These are phyloP conservation scores for Macadamia tetraphylla DNA, from an alignment of 164 flowering plant species.

Conservation along the genomic window DNA sequence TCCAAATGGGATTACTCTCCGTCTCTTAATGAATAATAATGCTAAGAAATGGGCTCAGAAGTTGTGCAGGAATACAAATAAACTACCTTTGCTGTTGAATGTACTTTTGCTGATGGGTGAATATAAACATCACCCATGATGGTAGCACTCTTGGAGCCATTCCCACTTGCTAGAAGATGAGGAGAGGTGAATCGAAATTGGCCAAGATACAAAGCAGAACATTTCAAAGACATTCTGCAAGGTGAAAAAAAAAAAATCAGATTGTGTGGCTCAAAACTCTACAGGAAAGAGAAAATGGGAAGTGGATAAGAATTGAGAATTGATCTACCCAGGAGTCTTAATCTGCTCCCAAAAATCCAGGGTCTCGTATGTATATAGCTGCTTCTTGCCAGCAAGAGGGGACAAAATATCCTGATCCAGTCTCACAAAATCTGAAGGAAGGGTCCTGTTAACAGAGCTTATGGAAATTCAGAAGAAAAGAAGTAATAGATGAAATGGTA, in stretches of 20 bases:
- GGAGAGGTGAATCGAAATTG: constrained; percentile 69
- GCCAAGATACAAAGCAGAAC: constrained; percentile 79
- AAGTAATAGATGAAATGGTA: too few relatives aligned
- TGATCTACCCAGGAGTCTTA: constrained; percentile 85
- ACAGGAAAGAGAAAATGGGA: constrained; percentile 4
- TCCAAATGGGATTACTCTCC: background rate
- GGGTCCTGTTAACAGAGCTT: constrained; percentile 39
- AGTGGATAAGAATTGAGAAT: background rate
- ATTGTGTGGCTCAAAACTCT: background rate
- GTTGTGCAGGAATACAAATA: background rate
- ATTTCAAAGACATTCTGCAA: constrained; percentile 88
- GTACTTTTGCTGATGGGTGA: constrained; percentile 98
- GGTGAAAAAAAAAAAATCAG: background rate
- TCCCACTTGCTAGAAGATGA: constrained; percentile 84
- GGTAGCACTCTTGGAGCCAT: constrained; percentile 68
- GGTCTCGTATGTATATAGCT: constrained; percentile 81
- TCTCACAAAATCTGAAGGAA: constrained; percentile 82
- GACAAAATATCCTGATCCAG: constrained; percentile 95
- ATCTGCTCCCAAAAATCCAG: constrained; percentile 98
- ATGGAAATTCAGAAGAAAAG: constrained; percentile 1
- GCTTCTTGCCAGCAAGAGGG: constrained; percentile 97
- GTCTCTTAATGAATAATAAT: too few relatives aligned
- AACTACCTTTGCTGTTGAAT: constrained; percentile 89
- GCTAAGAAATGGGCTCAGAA: too few relatives aligned
- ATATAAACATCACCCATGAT: constrained; percentile 77